A percentile compares a stretch with the other conserved stretches of the same genome.
phyloP scores from a whole-genome alignment of 2,329 filamentous ascomycete species.

The Dactylonectria macrodidyma region DNA sequence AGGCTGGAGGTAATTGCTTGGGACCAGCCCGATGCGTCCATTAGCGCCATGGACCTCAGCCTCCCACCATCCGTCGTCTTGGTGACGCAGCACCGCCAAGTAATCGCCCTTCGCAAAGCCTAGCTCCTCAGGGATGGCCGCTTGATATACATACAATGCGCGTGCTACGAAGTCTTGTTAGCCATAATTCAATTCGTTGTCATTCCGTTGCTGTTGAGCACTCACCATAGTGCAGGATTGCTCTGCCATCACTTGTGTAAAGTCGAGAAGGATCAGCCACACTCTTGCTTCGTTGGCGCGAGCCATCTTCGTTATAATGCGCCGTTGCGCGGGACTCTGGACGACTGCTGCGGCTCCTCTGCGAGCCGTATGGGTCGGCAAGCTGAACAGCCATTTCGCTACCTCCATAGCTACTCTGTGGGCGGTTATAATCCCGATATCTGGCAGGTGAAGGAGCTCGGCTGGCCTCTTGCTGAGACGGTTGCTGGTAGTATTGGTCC shows the following conservation, averaged over 20 bases:
- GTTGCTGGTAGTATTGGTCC: conserved; percentile 67
- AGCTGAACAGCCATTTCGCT: conserved; percentile 79
- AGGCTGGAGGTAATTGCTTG: conserved; percentile 77
- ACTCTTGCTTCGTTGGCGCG: conserved; percentile 82
- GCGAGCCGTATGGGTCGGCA: conserved; percentile 73
- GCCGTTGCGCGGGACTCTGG: conserved; percentile 68
- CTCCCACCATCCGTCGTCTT: conserved; percentile 99
- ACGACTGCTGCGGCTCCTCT: conserved; percentile 65
- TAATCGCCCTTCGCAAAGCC: conserved; percentile 94
- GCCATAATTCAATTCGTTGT: conserved; percentile 4
- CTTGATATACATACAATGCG: conserved; percentile 93
- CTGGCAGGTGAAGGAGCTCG: conserved; percentile 65
- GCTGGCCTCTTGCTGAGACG: conserved; percentile 65
- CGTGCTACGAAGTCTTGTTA: conserved; percentile 73
- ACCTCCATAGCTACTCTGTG: conserved; percentile 65
- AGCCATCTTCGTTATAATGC: conserved; percentile 68
- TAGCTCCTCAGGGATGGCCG: conserved; percentile 95
- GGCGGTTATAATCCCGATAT: conserved; percentile 64
- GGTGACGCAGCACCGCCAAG: conserved; percentile 87
- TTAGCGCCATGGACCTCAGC: conserved; percentile 86
- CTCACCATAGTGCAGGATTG: conserved; percentile 96
- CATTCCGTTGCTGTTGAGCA: conserved; percentile 43
- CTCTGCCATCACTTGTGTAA: conserved; percentile 87
- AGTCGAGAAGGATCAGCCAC: conserved; percentile 86
- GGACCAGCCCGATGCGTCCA: conserved; percentile 73